Conservation (phyloP, 345 rosid species). For the Pistacia atlantica region DNA sequence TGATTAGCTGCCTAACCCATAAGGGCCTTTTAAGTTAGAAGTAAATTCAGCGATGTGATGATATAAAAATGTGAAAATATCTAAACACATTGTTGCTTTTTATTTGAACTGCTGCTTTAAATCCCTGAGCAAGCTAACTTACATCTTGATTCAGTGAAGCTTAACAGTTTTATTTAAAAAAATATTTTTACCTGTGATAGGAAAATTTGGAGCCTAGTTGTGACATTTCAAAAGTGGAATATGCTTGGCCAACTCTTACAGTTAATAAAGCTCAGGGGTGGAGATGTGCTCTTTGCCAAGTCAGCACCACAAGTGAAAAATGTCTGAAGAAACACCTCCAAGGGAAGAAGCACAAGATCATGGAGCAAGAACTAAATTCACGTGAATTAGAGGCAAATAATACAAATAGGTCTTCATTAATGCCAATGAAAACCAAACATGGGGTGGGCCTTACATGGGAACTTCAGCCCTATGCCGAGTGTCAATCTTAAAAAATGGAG, state of each 20-base stretch:
- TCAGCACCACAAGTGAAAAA: constrained; percentile 27
- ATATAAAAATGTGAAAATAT: background rate
- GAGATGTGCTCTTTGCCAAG: constrained; percentile 38
- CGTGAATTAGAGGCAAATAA: constrained; percentile 3
- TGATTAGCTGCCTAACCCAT: background rate
- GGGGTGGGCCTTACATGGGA: constrained; percentile 10
- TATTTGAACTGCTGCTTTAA: background rate
- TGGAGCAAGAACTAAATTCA: constrained; percentile 15
- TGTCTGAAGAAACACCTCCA: constrained; percentile 31
- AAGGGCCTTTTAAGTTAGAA: background rate
- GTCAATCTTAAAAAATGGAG: constrained; percentile 23
- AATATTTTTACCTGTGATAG: constrained; percentile 7
- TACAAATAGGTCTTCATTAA: background rate
- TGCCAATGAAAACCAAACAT: background rate
- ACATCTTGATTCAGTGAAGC: background rate
- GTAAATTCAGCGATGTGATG: background rate
- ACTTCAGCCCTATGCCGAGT: constrained; percentile 3
- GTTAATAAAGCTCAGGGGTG: constrained; percentile 31
- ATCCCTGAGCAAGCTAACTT: background rate
- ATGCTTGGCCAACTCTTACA: background rate
- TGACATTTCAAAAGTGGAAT: background rate
- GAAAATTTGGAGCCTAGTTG: constrained; percentile 10
- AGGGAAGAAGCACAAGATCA: constrained; percentile 38
- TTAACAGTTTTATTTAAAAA: background rate
- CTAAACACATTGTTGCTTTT: background rate